Evolutionary conservation across 139 green algal genomes (phyloP), one percentile per base, ranked within the genome.

Genomic region (Chloropicon primus): DNA sequence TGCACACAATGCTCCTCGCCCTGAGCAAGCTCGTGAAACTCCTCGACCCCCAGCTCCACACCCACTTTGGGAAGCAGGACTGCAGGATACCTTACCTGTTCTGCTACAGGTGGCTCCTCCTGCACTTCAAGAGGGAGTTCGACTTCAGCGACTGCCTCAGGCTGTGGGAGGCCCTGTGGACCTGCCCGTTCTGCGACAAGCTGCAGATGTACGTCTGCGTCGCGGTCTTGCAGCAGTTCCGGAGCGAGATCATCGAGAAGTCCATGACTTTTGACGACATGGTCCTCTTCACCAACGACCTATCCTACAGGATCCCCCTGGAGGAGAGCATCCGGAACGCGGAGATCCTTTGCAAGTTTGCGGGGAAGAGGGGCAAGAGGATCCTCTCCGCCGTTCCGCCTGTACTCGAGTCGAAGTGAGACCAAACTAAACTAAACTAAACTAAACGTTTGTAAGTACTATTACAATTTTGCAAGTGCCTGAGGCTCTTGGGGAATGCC

Each of bases 111-210:
- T 97, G 93, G 93, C 53, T 97, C 25, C 91, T 97, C 71, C 89
- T 97, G 28, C 83, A 84, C 75, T 96, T 97, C 83, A 97, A 97
- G 81, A 85, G 93, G 1, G 93, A 97, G 83, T 94, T 97, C 74
- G 28, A 80, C 24, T 93, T 92, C 77, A 87, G 89, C 2, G 79
- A 95, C 74, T 89, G 94, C 73, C 78, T 94, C 71, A 77, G 84
- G 24, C 90, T 97, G 74, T 97, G 93, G 93, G 93, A 97, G 84
- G 86, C 86, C n/a, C 81, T 91, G 5, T 97, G 91, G 90, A 82
- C 85, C 10, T 80, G 84, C 54, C 86, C 83, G 72, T 72, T 87
- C 28, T 84, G 80, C 5, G 79, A 80, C 2, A 87, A 97, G 25
- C 83, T 96, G 62, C 91, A 94, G 86, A 84, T 97, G 23, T 96